Evolutionary conservation across 345 rosid species (phyloP).

Genomic region (Stellera chamaejasme): DNA sequence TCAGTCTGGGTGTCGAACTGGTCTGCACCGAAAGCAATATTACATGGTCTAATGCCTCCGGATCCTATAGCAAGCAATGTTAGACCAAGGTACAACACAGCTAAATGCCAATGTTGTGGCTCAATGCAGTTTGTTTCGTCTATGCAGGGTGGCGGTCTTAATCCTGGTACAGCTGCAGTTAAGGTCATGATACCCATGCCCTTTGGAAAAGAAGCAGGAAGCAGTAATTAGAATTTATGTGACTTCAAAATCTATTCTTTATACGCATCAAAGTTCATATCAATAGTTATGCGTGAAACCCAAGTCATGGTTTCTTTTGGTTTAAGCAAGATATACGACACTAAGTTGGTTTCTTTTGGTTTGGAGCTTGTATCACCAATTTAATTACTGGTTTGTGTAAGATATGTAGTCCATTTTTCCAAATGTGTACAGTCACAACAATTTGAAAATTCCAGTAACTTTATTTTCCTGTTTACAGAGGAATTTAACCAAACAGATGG

Average conservation of each 20-base stretch:
- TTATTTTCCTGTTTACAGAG: too few relatives aligned
- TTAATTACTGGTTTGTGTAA: background rate
- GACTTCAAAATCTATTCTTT: too few relatives aligned
- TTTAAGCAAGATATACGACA: too few relatives aligned
- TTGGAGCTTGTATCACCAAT: too few relatives aligned
- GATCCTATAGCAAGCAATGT: conserved; percentile 44
- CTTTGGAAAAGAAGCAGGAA: conserved; percentile 14
- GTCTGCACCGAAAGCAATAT: conserved; percentile 51
- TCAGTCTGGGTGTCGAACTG: conserved; percentile 39
- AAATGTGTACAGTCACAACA: too few relatives aligned
- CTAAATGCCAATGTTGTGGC: conserved; percentile 35
- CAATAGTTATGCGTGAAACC: too few relatives aligned
- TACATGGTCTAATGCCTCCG: conserved; percentile 47
- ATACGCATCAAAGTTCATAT: too few relatives aligned
- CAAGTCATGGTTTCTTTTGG: too few relatives aligned
- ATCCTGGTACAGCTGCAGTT: conserved; percentile 28
- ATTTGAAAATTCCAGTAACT: background rate
- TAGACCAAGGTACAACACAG: conserved; percentile 32
- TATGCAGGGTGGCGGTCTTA: conserved; percentile 36
- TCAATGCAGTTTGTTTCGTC: conserved; percentile 20
- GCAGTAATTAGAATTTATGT: background rate
- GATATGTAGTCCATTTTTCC: background rate
- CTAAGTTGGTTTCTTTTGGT: too few relatives aligned
- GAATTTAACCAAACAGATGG: too few relatives aligned
- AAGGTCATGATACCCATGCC: conserved; percentile 50